Evolutionary conservation across 345 rosid species (phyloP), one percentile per base, ranked within the genome.

Genomic region (Crucihimalaya himalaica): DNA sequence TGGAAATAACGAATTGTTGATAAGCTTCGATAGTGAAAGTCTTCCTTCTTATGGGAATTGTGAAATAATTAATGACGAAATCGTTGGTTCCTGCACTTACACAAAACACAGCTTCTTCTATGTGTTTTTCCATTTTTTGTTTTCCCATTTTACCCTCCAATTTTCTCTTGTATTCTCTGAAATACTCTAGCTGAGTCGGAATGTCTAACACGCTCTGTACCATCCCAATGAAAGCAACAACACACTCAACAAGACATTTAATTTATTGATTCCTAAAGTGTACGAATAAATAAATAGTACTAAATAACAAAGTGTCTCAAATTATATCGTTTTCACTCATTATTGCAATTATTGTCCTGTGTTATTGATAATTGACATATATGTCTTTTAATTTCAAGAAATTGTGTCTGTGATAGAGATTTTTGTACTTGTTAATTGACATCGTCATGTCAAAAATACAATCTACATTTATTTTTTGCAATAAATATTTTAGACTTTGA

Each of bases 1-100:
- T 63, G 60, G 83, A 83, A 45, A 86, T 39, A 63, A 93, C 32
- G 76, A 91, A 86, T 35, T 71, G 84, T 61, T 93, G 81, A 78
- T 87, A 93, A 45, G 78, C 78, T 68, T 79, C 58, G 68, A 86
- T 21, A 28, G 85, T 63, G 82, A 63, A 93, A 70, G 75, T 83
- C 25, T 73, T 82, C 55, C 81, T 77, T 58, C 94, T 82, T 25
- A 83, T 37, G 3, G 94, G 96, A 13, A 93, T 18, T 8, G 32
- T 4, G 45, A 27, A 62, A 73, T 78, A 78, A 16, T 35, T 68
- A 11, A 78, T 29, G 56, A 78, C 63, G 23, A 73, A 78, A 48
- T 78, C 81, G 13, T 78, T 78, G 39, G 81, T 78, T 63, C 78
- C 81, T 47, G 81, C 81, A 73, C 81, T 78, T 15, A 78, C 37